Base-by-base conservation (phyloP, 495 filamentous ascomycete genomes). In the Hypoxylon fragiforme region DNA sequence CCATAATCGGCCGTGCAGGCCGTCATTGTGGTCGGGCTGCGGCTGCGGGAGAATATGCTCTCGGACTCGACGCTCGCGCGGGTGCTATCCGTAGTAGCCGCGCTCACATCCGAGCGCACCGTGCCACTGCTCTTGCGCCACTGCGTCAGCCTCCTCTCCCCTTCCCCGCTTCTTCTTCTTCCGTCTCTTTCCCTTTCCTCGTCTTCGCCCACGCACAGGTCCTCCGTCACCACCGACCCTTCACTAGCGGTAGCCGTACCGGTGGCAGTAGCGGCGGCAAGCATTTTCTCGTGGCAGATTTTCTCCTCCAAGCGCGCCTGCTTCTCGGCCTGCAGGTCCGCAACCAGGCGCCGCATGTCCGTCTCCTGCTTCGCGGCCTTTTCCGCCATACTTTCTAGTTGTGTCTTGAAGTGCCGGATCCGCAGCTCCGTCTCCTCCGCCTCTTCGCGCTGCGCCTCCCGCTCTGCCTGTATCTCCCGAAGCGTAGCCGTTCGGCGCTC, bases 381-480 rank as follows among this genome's bases (percentile, higher is more conserved):
- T n/a, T 72, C 76, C 1, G 88, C 83, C 83, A 92, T 86, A 28
- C 81, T 84, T 65, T 91, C 86, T 5, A 95, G 74, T 69, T 95
- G 90, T 44, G 77, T 74, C 69, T 86, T 88, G 18, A 92, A 74
- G 54, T 86, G 79, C 24, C 74, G 70, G 9, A 81, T 76, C 0
- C 88, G 75, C 7, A 86, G 86, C 37, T 85, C 78, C n/a, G 86
- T 81, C 63, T 90, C 89, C 45, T 89, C 87, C 2, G 86, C 70
- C 64, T 92, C 90, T 38, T 94, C 89, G 5, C 66, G 65, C 63
- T 84, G 80, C 8, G 84, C 85, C 19, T 78, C 79, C 47, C 83
- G 78, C 60, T 91, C 88, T 5, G 79, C 80, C 38, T 77, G 57
- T 6, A 82, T 64, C 38, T 88, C 82, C 44, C 77, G 77, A 38